A percentile compares a stretch with the other conserved stretches of the same genome.
These are phyloP conservation scores for Spathaspora boniae DNA, from an alignment of 805 yeast genomes.

Conservation along the genomic window DNA sequence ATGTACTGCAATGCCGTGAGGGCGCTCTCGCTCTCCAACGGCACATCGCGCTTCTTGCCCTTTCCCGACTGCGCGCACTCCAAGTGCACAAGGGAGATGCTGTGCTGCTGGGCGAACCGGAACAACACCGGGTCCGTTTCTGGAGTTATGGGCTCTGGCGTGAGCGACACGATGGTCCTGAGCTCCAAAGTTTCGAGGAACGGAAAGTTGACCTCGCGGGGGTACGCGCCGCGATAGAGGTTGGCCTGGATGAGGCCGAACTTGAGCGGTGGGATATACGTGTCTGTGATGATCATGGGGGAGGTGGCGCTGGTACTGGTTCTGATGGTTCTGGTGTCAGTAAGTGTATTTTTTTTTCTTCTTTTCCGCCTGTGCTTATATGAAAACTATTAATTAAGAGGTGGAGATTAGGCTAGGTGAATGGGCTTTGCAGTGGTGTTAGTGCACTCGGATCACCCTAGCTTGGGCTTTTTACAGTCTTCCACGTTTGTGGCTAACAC, in stretches of 20 bases:
- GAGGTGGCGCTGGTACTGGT: no score
- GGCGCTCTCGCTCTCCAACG: slow-evolving; percentile 65
- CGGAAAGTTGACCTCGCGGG: slow-evolving; percentile 67
- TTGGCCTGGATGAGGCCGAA: slow-evolving; percentile 68
- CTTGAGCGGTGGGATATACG: slow-evolving; percentile 70
- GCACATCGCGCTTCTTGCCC: slow-evolving; percentile 80
- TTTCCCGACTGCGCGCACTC: slow-evolving; percentile 67
- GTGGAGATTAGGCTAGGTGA: not conserved
- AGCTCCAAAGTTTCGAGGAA: slow-evolving; percentile 65
- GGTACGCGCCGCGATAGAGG: slow-evolving; percentile 83
- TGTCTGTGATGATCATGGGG: no score
- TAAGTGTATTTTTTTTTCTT: no score
- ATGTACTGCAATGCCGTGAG: slow-evolving; percentile 58
- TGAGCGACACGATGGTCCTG: slow-evolving; percentile 70
- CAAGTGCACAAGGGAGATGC: slow-evolving; percentile 66
- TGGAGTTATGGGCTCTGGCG: slow-evolving; percentile 67
- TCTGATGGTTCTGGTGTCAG: slow-evolving; percentile 22
- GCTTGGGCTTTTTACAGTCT: slow-evolving; percentile 45
- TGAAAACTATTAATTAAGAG: no score
- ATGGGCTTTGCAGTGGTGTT: not conserved
- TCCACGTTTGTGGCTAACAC: slow-evolving; percentile 69
- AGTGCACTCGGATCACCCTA: slow-evolving; percentile 11
- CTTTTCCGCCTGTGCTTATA: no score
- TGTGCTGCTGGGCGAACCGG: slow-evolving; percentile 49
- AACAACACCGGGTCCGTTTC: slow-evolving; percentile 49